Base-by-base conservation (phyloP, 352 stramenopile genomes). In the Aphanomyces invadans region DNA sequence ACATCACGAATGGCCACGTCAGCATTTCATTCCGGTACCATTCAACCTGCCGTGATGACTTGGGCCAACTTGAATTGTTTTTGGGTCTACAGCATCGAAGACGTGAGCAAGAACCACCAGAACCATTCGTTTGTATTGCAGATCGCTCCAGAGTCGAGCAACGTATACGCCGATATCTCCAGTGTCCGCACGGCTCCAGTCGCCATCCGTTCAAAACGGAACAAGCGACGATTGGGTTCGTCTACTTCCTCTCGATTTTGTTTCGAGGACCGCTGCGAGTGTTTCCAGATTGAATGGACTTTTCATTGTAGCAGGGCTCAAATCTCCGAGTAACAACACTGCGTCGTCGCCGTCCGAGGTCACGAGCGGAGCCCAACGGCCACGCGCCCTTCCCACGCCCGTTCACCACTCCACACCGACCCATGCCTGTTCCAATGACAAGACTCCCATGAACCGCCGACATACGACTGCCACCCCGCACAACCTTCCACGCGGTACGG, bases 21-120 rank as follows among this genome's bases (percentile, higher is more conserved):
- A 82, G 74, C n/a, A 77, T 98, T 39, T 88, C 86, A n/a, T 95
- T 98, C 70, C 88, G 95, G 29, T 57, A 57, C 19, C 10, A 15
- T 17, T 21, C n/a, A n/a, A n/a, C n/a, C 11, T 23, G 46, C 19
- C 0, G 15, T 12, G 19, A 29, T 54, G 19, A 2, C 2, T 7
- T 28, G 9, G 1, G 12, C 46, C 9, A 45, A 17, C 9, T 17
- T 17, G 9, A 45, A 17, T 9, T 23, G 1, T 12, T 23, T 28
- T 21, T n/a, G 4, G 4, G 7, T 32, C 5, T 57, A 26, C 36
- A 57, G 49, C 21, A 97, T 98, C 54, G 90, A 98, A 70, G 95
- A 98, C 71, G 92, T 98, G 46, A 97, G 87, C 21, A 98, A 98
- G 78, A 98, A 98, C 80, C 95, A 98, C 75, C 95, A 98, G 62